These are phyloP conservation scores for Sextonia rubra DNA, from an alignment of 164 flowering plant genomes.

Conservation along the genomic window DNA sequence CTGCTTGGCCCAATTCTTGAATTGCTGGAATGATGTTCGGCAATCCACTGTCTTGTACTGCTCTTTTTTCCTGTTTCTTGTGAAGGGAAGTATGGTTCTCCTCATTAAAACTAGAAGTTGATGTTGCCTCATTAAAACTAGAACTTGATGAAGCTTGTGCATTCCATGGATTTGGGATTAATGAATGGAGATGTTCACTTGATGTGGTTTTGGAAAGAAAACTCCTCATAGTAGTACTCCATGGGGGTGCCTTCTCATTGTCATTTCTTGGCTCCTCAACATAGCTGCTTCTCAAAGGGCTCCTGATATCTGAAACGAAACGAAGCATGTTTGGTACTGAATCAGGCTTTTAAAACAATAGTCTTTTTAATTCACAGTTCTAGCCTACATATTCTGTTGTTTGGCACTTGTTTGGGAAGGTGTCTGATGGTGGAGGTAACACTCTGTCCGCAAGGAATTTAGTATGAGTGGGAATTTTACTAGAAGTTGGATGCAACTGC, in stretches of 20 bases:
- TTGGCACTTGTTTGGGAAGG: not conserved
- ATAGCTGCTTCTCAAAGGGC: conserved; percentile 6
- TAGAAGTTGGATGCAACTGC: too few relatives aligned
- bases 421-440: not conserved
- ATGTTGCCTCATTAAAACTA: conserved; percentile 8
- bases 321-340: not conserved
- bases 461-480: too few relatives aligned
- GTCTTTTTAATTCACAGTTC: not conserved
- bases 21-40: conserved; percentile 6
- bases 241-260: conserved; percentile 8
- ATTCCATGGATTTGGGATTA: not conserved
- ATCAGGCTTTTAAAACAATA: not conserved
- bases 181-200: conserved; percentile 11
- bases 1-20: conserved; percentile 3
- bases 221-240: not conserved
- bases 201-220: conserved; percentile 18
- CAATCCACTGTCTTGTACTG: conserved; percentile 14
- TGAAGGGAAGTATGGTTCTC: conserved; percentile 5
- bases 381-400: not conserved
- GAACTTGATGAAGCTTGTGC: conserved; percentile 9
- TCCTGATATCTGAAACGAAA: conserved; percentile 11
- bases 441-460: too few relatives aligned
- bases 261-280: conserved; percentile 12
- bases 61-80: conserved; percentile 8
- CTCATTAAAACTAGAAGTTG: conserved; percentile 9